Base-by-base conservation (phyloP, 331 rosid genomes). In the Telfairia occidentalis region DNA sequence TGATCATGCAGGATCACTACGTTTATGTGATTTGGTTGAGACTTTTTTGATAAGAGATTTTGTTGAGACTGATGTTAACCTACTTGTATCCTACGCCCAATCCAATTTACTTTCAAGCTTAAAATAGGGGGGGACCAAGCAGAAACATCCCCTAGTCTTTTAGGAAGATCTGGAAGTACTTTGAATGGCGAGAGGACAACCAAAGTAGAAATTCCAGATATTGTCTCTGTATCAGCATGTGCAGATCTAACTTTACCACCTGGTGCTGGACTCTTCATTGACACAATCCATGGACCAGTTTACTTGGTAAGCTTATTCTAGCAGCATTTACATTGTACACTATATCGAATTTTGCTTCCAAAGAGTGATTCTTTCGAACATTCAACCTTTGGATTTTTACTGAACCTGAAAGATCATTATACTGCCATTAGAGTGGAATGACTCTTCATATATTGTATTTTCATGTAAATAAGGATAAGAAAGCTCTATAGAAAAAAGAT, bases 241-340 rank as follows among this genome's bases (percentile, higher is more conserved):
- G 96, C 97, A 29, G 97, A 95, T 88, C 87, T 95, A 82, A 95
- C 97, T 79, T 87, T 95, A 81, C 97, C 97, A 34, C 96, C 97
- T 19, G 99, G 97, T 83, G 97, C 99, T 5, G 99, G 99, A 75
- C 99, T 95, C 77, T 90, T 90, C 88, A 86, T 95, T 71, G 90
- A 90, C 84, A 92, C 97, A 60, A 76, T 80, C 80, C 87, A 87
- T 28, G 97, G 97, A 78, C 85, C 90, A 32, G 79, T 95, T 78
- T 95, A 58, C 90, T 69, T 95, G 97, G 99, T 95, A 82, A 87
- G 92, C 65, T 10, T 49, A 9, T 24, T 35, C 28, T 59, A 37
- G 23, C 24, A 45, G 61, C 63, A 26, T 45, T 61, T 38, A 13
- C 13, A 19, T 53, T n/a, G 30, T 11, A 61, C 9, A 26, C n/a